These are phyloP conservation scores for Fusarium chuoi DNA, from an alignment of 2,329 filamentous ascomycete genomes.

Conservation along the genomic window DNA sequence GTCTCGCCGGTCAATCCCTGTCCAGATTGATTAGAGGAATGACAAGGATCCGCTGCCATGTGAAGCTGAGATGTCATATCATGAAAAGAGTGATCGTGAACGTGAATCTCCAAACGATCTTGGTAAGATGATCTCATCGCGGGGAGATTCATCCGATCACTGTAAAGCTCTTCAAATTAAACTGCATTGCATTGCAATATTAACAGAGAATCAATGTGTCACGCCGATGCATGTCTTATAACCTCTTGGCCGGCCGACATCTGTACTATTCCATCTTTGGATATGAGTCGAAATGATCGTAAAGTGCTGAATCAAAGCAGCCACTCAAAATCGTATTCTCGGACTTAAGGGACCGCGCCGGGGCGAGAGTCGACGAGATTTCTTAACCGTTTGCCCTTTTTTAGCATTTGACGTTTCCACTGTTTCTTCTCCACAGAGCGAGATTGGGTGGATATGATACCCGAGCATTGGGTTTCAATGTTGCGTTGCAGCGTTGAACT, in stretches of 20 bases:
- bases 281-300: slow-evolving; percentile 15
- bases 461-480: slow-evolving; percentile 10
- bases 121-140: not conserved
- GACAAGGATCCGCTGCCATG: not conserved
- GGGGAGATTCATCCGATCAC: not conserved
- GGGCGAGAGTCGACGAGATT: not conserved
- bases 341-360: not conserved
- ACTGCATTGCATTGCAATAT: not conserved
- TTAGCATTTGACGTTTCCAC: slow-evolving; percentile 4
- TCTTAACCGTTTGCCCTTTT: not conserved
- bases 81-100: not conserved
- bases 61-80: not conserved
- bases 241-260: not conserved
- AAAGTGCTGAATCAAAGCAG: not conserved
- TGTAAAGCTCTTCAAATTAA: not conserved
- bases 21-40: not conserved
- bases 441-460: slow-evolving; percentile 30
- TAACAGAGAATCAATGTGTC: not conserved
- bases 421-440: slow-evolving; percentile 4
- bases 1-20: not conserved
- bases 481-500: slow-evolving; percentile 1
- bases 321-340: not conserved
- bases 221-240: slow-evolving; percentile 3
- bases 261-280: not conserved
- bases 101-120: not conserved